phyloP scores from a whole-genome alignment of 345 rosid species.

The Rhodamnia argentea region DNA sequence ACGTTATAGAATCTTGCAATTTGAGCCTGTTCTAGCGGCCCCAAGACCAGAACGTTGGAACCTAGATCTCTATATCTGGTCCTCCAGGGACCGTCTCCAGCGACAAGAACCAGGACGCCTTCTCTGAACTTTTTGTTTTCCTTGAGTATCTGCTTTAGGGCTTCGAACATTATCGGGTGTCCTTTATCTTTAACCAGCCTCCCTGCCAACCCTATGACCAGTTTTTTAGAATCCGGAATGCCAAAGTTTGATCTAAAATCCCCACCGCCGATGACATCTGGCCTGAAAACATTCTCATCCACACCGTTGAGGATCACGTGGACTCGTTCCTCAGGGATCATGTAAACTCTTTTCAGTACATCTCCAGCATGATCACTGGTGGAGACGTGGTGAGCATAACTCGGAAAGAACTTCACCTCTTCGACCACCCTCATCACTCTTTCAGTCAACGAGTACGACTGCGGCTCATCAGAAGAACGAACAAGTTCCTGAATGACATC shows the following conservation, averaged over 20 bases:
- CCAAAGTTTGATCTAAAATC: slow-evolving; percentile 45
- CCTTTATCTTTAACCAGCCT: slow-evolving; percentile 90
- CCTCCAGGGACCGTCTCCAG: slow-evolving; percentile 96
- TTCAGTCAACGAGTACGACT: slow-evolving; percentile 37
- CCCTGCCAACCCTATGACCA: slow-evolving; percentile 80
- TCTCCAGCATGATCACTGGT: slow-evolving; percentile 94
- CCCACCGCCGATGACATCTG: slow-evolving; percentile 36
- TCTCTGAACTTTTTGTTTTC: slow-evolving; percentile 43
- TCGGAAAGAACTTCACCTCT: slow-evolving; percentile 82
- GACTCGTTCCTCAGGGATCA: slow-evolving; percentile 90
- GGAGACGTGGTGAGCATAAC: slow-evolving; percentile 80
- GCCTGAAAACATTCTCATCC: slow-evolving; percentile 55
- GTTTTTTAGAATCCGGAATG: slow-evolving; percentile 21
- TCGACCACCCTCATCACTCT: slow-evolving; percentile 55
- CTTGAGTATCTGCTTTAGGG: slow-evolving; percentile 45
- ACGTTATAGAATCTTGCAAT: slow-evolving; percentile 77
- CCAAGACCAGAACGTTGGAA: slow-evolving; percentile 49
- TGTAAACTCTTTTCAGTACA: slow-evolving; percentile 73
- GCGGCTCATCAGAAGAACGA: slow-evolving; percentile 45
- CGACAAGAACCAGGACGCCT: slow-evolving; percentile 47
- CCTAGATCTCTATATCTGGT: slow-evolving; percentile 72
- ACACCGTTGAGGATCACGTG: slow-evolving; percentile 86
- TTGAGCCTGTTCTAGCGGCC: slow-evolving; percentile 65
- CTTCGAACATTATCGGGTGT: slow-evolving; percentile 70
- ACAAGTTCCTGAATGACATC: slow-evolving; percentile 83